Evolutionary conservation across 1,284 basidiomycete species (phyloP).

Genomic region (Heliocybe sulcata): DNA sequence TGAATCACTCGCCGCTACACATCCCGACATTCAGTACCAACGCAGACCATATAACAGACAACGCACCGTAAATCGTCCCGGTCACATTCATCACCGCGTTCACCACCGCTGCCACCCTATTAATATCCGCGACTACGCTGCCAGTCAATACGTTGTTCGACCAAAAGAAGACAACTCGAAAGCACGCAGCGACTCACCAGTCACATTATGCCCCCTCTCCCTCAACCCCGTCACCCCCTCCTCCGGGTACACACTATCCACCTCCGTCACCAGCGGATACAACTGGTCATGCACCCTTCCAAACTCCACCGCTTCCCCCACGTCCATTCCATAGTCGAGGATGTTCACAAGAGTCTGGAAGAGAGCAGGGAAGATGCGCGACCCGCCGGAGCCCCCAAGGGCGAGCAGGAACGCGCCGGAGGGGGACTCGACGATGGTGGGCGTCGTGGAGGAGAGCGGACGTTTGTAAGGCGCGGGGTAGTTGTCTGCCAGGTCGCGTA

Average conservation of each 20-base stretch:
- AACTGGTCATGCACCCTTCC: constrained; percentile 92
- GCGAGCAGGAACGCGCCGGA: constrained; percentile 68
- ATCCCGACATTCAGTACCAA: not conserved
- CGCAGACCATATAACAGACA: no score
- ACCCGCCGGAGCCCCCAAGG: constrained; percentile 84
- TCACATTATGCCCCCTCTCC: constrained; percentile 66
- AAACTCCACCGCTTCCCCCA: constrained; percentile 76
- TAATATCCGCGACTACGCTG: constrained; percentile 36
- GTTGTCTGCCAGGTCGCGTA: constrained; percentile 54
- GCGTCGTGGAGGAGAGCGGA: constrained; percentile 78
- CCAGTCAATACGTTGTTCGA: not conserved
- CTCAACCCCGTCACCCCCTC: constrained; percentile 41
- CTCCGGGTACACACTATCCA: not conserved
- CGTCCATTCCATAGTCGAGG: constrained; percentile 72
- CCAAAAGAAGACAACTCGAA: constrained; percentile 5
- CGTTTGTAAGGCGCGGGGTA: constrained; percentile 84
- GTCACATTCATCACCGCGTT: constrained; percentile 60
- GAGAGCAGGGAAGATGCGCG: constrained; percentile 77
- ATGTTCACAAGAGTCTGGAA: constrained; percentile 81
- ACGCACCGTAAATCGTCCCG: constrained; percentile 53
- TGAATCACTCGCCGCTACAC: constrained; percentile 72
- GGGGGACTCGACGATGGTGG: constrained; percentile 72
- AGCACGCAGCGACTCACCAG: constrained; percentile 32
- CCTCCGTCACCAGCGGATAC: constrained; percentile 49
- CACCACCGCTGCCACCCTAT: constrained; percentile 60